Evolutionary conservation across 805 yeast species (phyloP), one percentile per base, ranked within the genome.

Genomic region (Metschnikowia sp.): DNA sequence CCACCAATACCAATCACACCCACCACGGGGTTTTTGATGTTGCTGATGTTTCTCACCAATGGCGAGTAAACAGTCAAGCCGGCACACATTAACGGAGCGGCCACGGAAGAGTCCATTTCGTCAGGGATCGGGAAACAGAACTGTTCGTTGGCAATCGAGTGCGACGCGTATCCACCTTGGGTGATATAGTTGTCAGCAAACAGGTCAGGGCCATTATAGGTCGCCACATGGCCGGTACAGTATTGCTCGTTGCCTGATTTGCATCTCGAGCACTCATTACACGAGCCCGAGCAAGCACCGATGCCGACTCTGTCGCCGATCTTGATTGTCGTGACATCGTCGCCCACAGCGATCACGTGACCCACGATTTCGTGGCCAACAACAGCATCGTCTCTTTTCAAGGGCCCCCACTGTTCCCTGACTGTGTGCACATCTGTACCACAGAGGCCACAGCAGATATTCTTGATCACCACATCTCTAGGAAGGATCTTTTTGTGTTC

Each of bases 11-110:
- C 83, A 42, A 78, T 64, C 49, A 81, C 68, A 46, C 94, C 96
- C 33, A 84, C 70, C 32, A 69, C 73, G 7, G 59, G 57, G 34
- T 50, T 44, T 34, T 48, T 39, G 32, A 47, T 13, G 35, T 44
- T 33, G 34, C 45, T 37, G 53, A 52, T 57, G 47, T 75, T 79
- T 64, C 83, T 73, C 48, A 76, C 69, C 55, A 86, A 65, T 46
- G 92, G 91, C 6, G 87, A 77, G 68, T 70, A 85, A 10, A 81
- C 83, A 10, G 92, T 85, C 61, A 84, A 70, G 47, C 92, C 92
- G 47, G 88, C 92, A 71, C 92, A 86, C 69, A 84, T 67, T 67
- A 86, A 68, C 42, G 91, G 90, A 5, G 89, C 89, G 28, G 81
- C 88, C 28, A 72, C 68, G 33, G 74, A 77, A 39, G 79, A 70